Base-by-base conservation (phyloP, 306 rosid genomes). In the Rubus parviflorus region DNA sequence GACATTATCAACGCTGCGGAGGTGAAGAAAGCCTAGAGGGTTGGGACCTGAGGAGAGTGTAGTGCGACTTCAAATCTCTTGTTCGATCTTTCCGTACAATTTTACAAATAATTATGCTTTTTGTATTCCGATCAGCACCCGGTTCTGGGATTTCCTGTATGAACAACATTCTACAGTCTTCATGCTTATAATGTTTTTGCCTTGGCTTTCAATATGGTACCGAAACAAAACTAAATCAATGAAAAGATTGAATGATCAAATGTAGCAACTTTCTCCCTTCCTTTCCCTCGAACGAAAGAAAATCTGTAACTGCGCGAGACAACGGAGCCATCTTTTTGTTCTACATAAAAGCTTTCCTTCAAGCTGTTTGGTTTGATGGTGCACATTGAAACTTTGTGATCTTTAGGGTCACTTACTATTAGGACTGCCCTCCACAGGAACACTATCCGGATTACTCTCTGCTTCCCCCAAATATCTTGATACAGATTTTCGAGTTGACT, bases 1-100 rank as follows among this genome's bases (percentile, higher is more conserved):
- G 86, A 85, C 77, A 85, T 85, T 13, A 82, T 85, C 77, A 82
- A 82, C 72, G 63, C 88, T 1, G 84, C 86, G 14, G 85, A 61
- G 77, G 79, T 81, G 77, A 85, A 85, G 83, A 78, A 78, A 51
- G 79, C 85, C 56, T 85, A 69, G 64, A 70, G 64, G 19, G 30
- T 25, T 53, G 17, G 30, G 14, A 46, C 43, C 38, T 19, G 66
- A 58, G 20, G 48, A 66, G 64, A 77, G 52, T 51, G 56, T 66
- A 77, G 80, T 30, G 77, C 49, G 77, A 68, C 48, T 60, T 47
- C 42, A 7, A 7, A 67, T 63, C 74, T 76, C 70, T 56, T 51
- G 19, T 57, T 80, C n/a, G n/a, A n/a, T n/a, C 74, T 43, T 70
- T 41, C 47, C 48, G 45, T 53, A 70, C 65, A 70, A 77, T 53